Percentiles rank a stretch among this genome's conserved stretches.
Conservation (phyloP, 192 early-diverging fungal species). For the Backusella macrospora region DNA sequence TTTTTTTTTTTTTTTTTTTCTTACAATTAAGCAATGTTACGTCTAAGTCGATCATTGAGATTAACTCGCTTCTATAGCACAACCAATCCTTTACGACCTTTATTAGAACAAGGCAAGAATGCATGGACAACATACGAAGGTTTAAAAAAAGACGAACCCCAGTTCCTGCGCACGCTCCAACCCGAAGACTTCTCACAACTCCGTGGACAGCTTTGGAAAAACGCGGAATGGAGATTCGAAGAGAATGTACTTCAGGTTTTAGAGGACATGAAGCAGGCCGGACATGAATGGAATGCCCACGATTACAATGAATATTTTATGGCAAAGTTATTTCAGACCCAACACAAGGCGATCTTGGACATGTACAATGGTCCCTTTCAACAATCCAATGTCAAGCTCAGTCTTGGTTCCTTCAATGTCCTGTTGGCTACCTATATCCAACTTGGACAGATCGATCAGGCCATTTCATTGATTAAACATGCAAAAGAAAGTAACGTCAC, state of each 20-base stretch:
- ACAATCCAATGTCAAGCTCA: background rate
- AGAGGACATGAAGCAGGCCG: conserved; percentile 26
- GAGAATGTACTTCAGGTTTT: conserved; percentile 26
- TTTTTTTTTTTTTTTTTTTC: background rate
- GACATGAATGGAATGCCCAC: conserved; percentile 22
- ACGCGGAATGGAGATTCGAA: conserved; percentile 33
- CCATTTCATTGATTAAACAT: conserved; percentile 13
- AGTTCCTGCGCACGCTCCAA: background rate
- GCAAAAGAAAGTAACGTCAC: conserved; percentile 15
- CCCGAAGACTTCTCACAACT: conserved; percentile 24
- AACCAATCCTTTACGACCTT: background rate
- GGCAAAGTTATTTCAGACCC: conserved; percentile 31
- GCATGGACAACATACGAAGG: background rate
- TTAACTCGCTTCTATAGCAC: background rate
- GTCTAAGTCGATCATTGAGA: conserved; percentile 1
- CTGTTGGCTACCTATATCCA: conserved; percentile 35
- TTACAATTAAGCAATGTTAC: conserved; percentile 3
- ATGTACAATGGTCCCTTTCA: conserved; percentile 21
- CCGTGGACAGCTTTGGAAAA: conserved; percentile 28
- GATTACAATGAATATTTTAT: conserved; percentile 43
- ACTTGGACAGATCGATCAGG: conserved; percentile 23
- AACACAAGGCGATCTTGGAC: conserved; percentile 30
- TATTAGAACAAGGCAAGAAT: conserved; percentile 2
- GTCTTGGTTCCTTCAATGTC: conserved; percentile 33
- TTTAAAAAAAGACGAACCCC: conserved; percentile 7